Evolutionary conservation across 352 stramenopile species (phyloP).

Genomic region (Phytophthora sansomeana): DNA sequence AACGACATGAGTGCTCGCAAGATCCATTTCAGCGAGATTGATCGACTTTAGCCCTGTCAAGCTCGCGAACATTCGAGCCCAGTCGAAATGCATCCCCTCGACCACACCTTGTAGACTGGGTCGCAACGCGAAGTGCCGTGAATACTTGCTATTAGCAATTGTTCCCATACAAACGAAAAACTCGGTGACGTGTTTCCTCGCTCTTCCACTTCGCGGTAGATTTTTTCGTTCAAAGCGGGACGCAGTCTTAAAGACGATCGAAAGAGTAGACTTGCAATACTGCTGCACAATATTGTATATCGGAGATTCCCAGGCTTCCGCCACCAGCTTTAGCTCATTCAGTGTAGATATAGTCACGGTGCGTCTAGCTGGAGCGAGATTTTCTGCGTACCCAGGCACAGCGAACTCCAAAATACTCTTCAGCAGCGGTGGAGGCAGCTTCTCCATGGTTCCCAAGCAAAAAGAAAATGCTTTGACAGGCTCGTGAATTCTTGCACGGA

Average conservation of each 20-base stretch:
- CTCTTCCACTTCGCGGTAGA: no score
- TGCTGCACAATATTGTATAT: background rate
- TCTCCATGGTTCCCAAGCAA: conserved; percentile 16
- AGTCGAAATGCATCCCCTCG: background rate
- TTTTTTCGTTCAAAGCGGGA: no score
- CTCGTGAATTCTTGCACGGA: no score
- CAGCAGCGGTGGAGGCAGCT: conserved; percentile 12
- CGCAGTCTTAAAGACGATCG: background rate
- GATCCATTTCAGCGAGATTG: background rate
- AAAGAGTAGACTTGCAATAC: background rate
- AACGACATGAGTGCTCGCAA: background rate
- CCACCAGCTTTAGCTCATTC: background rate
- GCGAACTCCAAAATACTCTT: conserved; percentile 13
- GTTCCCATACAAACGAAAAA: background rate
- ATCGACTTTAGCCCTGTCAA: background rate
- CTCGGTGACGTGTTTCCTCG: background rate
- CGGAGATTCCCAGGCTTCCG: background rate
- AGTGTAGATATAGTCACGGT: background rate
- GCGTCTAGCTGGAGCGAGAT: background rate
- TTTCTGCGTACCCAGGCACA: conserved; percentile 3
- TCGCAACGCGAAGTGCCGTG: background rate
- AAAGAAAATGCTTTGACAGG: no score
- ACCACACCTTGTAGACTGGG: background rate
- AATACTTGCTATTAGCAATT: background rate
- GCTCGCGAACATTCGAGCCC: background rate